These are phyloP conservation scores for Karstenula rhodostoma DNA, from an alignment of 2,329 filamentous ascomycete species.

Conservation along the genomic window DNA sequence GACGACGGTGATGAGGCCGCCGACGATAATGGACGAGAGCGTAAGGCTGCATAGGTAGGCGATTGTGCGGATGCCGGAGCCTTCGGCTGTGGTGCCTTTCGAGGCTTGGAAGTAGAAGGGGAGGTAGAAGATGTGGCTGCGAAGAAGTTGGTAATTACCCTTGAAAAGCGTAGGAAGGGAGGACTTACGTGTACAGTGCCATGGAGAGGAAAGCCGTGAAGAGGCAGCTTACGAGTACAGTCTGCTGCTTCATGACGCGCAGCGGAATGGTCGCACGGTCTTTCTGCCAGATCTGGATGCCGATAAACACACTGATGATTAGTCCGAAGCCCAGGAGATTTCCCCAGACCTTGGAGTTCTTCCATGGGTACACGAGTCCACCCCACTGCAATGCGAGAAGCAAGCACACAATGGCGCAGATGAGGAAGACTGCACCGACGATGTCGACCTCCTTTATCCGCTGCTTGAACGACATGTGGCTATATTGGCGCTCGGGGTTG, in stretches of 20 bases:
- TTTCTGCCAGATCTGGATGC: slow-evolving; percentile 38
- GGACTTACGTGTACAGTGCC: slow-evolving; percentile 46
- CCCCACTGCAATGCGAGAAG: slow-evolving; percentile 50
- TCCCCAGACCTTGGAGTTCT: slow-evolving; percentile 57
- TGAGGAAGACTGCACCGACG: slow-evolving; percentile 41
- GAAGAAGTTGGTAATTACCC: background rate
- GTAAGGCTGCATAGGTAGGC: slow-evolving; percentile 44
- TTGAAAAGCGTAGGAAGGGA: background rate
- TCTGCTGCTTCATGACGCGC: slow-evolving; percentile 47
- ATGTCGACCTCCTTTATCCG: slow-evolving; percentile 51
- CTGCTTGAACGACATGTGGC: slow-evolving; percentile 40
- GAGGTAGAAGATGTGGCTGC: slow-evolving; percentile 49
- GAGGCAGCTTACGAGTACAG: slow-evolving; percentile 42
- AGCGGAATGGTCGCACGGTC: slow-evolving; percentile 43
- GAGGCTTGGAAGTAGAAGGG: slow-evolving; percentile 56
- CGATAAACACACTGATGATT: slow-evolving; percentile 55
- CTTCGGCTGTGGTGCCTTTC: slow-evolving; percentile 50
- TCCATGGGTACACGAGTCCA: slow-evolving; percentile 58
- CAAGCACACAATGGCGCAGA: slow-evolving; percentile 44
- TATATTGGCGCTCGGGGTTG: slow-evolving; percentile 37
- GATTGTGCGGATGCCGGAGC: slow-evolving; percentile 47
- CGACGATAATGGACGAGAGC: slow-evolving; percentile 35
- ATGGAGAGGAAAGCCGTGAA: slow-evolving; percentile 49
- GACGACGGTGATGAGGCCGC: slow-evolving; percentile 36
- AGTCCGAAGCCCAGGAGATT: slow-evolving; percentile 60